Conservation (phyloP, 768 basidiomycete genomes). For the Royoungia palumana region DNA sequence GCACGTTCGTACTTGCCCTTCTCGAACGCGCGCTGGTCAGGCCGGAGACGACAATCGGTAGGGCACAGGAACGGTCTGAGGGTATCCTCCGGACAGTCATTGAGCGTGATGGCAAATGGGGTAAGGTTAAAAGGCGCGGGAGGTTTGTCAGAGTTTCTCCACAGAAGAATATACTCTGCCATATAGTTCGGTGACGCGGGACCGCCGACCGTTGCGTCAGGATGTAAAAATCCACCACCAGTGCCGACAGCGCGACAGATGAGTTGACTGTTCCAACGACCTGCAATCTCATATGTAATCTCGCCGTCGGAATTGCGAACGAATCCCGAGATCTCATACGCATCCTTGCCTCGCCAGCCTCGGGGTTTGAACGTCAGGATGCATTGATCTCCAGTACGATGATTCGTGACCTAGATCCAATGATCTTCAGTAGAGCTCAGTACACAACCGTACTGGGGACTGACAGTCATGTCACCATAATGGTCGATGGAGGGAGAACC, state of each 20-base stretch:
- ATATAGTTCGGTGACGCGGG: conserved; percentile 42
- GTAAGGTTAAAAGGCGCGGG: conserved; percentile 92
- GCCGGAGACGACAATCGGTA: conserved; percentile 89
- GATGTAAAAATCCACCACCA: conserved; percentile 59
- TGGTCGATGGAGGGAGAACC: conserved; percentile 87
- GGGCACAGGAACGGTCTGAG: conserved; percentile 74
- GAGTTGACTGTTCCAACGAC: conserved; percentile 93
- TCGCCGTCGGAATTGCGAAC: conserved; percentile 66
- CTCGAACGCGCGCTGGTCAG: conserved; percentile 95
- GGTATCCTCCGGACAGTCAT: conserved; percentile 74
- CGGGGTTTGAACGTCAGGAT: conserved; percentile 93
- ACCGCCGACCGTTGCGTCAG: conserved; percentile 60
- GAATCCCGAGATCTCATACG: conserved; percentile 87
- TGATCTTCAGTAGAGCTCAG: neutral
- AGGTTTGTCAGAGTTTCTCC: conserved; percentile 87
- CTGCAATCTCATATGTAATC: conserved; percentile 84
- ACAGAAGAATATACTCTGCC: conserved; percentile 80
- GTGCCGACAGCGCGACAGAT: conserved; percentile 74
- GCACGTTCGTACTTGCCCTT: conserved; percentile 79
- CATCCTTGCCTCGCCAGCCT: conserved; percentile 90
- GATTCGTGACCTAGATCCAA: conserved; percentile 63
- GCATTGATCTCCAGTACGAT: conserved; percentile 85
- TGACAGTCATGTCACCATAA: conserved; percentile 90
- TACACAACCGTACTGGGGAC: conserved; percentile 29
- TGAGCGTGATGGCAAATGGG: conserved; percentile 89